Evolutionary conservation across 805 yeast species (phyloP), one percentile per base, ranked within the genome.

Genomic region (Cyberlindnera meyerae): DNA sequence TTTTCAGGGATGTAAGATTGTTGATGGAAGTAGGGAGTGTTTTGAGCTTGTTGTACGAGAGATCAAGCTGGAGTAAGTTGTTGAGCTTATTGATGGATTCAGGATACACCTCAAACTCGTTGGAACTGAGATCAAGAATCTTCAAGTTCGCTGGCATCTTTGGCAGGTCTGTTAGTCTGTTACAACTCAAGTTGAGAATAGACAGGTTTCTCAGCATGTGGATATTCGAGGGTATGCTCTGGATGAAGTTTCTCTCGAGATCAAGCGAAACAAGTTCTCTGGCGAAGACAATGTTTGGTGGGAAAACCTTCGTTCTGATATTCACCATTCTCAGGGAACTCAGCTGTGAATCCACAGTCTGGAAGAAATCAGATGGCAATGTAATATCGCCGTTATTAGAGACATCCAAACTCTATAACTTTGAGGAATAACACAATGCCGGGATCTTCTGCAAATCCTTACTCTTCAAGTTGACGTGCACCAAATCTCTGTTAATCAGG

Each of bases 331-430:
- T 71, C 43, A 88, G 67, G 36, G 75, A 73, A 18, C 73, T 70
- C 51, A 88, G 66, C 51, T 84, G 84, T 27, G 77, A 72, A 47
- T 95, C 85, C 17, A 82, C 61, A 34, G 64, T 75, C 55, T 87
- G 95, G 51, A 89, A 78, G 55, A 89, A 89, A 54, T 88, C 96
- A 37, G 77, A 63, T 0, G 97, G 95, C 24, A 89, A 65, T 41
- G 79, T 76, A 36, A 90, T 80, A 13, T 94, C 82, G 4, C 96
- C 95, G 55, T 89, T 89, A 44, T 82, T 77, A 2, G 94, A 82
- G 8, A 87, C 86, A 58, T 89, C 90, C 43, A 89, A 66, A 43
- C 79, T 71, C 48, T 82, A 83, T 40, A 89, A 86, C 44, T 85
- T 90, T 38, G 80, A 73, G 1, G 95, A 84, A 55, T 82, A 87